phyloP scores from a whole-genome alignment of 345 rosid genomes.

The Eutrema yunnanense region DNA sequence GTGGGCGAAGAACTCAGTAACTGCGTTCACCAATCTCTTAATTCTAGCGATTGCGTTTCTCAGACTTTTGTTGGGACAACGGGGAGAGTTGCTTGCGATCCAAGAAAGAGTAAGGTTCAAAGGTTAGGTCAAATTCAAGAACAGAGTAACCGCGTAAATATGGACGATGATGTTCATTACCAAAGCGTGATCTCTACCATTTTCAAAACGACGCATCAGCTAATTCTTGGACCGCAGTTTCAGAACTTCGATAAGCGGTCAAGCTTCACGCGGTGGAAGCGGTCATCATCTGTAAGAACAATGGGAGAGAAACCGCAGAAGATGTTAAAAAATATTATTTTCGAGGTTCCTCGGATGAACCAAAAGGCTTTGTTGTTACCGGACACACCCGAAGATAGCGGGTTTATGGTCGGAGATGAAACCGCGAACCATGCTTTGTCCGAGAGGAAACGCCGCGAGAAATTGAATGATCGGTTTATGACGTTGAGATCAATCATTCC shows the following conservation, averaged over 20 bases:
- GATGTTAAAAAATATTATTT: constrained; percentile 65
- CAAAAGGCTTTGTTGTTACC: constrained; percentile 24
- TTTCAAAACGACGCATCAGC: constrained; percentile 55
- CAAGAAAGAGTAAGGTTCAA: constrained; percentile 32
- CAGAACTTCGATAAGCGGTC: constrained; percentile 43
- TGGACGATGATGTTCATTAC: constrained; percentile 52
- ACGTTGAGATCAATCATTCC: constrained; percentile 68
- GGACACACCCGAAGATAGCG: constrained; percentile 34
- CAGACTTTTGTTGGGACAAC: constrained; percentile 53
- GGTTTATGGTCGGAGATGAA: constrained; percentile 39
- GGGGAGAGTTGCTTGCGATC: constrained; percentile 26
- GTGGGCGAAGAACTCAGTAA: constrained; percentile 66
- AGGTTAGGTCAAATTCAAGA: constrained; percentile 29
- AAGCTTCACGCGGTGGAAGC: constrained; percentile 62
- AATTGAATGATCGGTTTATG: constrained; percentile 47
- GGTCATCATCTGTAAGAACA: constrained; percentile 23
- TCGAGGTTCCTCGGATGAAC: constrained; percentile 66
- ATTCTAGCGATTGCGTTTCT: constrained; percentile 67
- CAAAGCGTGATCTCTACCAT: constrained; percentile 56
- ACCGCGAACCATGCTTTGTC: constrained; percentile 36
- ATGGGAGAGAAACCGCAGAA: constrained; percentile 39
- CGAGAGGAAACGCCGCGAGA: constrained; percentile 48
- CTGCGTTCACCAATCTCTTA: constrained; percentile 50
- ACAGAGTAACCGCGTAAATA: constrained; percentile 36
- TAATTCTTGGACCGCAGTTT: constrained; percentile 45